Evolutionary conservation across 2,329 filamentous ascomycete genomes (phyloP), one percentile per base, ranked within the genome.

Genomic region (Beauveria asiatica): DNA sequence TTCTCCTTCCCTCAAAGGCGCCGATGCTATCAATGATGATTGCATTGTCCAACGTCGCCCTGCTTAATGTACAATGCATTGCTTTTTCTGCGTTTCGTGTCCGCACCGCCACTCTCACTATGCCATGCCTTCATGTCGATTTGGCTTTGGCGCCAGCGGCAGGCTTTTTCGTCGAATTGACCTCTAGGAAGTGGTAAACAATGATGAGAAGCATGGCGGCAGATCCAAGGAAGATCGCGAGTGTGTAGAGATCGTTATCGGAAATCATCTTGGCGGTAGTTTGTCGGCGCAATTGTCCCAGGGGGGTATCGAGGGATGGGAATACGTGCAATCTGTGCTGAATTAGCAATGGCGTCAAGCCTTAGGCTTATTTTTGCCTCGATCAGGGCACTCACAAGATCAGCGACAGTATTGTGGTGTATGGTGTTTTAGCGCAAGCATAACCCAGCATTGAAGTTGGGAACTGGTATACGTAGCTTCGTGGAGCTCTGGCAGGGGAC

Each of bases 161-260:
- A 5, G 63, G 59, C 17, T 53, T 45, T 16, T 67, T 63, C 10
- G 62, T 49, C 25, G 62, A 50, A 39, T 99, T 97, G 78, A 96
- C 84, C 74, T 97, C 93, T 69, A 99, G 86, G 77, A 95, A 97
- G 75, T 97, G 92, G 76, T 99, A 97, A 30, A 96, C 76, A 33
- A 99, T 86, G 66, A 97, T 97, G 63, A 99, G 82, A 49, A 97
- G 80, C 90, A 97, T 93, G 64, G 93, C 86, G 45, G 87, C 83
- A 59, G 86, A 89, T 77, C 94, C 94, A 62, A 99, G 89, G 74
- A 97, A 93, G 73, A 97, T 86, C 74, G 94, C 92, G 33, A 99
- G 84, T 64, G 83, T 83, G 82, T 97, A 97, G 69, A 99, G 87
- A 66, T 94, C 87, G 73, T 83, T 79, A 84, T 99, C 94, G 73